Percentiles rank a stretch among this genome's conserved stretches.
Conservation (phyloP, 495 filamentous ascomycete species). For the Lepraria neglecta region DNA sequence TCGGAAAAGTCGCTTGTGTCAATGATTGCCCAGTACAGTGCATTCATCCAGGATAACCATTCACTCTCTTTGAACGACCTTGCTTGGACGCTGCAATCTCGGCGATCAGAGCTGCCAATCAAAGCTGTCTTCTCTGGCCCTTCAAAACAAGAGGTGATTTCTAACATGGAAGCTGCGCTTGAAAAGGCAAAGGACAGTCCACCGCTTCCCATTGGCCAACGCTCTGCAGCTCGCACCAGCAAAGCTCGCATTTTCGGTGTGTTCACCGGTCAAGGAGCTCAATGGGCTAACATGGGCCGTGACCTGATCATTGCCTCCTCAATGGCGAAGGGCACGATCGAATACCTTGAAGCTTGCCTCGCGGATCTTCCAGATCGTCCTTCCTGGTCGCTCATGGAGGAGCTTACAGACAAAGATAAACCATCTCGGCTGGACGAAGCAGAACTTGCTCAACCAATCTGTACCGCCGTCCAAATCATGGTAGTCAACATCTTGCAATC, state of each 20-base stretch:
- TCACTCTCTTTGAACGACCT: slow-evolving; percentile 16
- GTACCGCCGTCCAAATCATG: slow-evolving; percentile 23
- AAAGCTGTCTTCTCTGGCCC: background rate
- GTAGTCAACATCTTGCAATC: slow-evolving; percentile 39
- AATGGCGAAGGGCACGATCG: background rate
- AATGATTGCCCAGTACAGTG: background rate
- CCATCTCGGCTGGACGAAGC: slow-evolving; percentile 31
- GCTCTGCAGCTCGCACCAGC: too few relatives aligned
- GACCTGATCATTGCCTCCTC: slow-evolving; percentile 5
- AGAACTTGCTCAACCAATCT: slow-evolving; percentile 40
- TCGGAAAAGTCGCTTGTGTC: background rate
- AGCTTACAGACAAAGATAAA: slow-evolving; percentile 14
- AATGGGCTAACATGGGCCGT: slow-evolving; percentile 20
- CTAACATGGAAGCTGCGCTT: background rate
- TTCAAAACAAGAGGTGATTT: background rate
- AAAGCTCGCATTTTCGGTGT: slow-evolving; percentile 1
- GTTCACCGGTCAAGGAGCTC: slow-evolving; percentile 23
- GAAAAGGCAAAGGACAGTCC: background rate
- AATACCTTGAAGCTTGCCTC: slow-evolving; percentile 24
- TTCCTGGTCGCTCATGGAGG: slow-evolving; percentile 20
- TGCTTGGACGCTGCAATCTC: slow-evolving; percentile 16
- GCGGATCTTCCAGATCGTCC: slow-evolving; percentile 28
- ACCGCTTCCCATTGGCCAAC: background rate
- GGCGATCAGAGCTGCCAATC: slow-evolving; percentile 12
- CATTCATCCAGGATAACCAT: slow-evolving; percentile 13